phyloP scores from a whole-genome alignment of 352 stramenopile genomes.

The Phytophthora cryptogea region DNA sequence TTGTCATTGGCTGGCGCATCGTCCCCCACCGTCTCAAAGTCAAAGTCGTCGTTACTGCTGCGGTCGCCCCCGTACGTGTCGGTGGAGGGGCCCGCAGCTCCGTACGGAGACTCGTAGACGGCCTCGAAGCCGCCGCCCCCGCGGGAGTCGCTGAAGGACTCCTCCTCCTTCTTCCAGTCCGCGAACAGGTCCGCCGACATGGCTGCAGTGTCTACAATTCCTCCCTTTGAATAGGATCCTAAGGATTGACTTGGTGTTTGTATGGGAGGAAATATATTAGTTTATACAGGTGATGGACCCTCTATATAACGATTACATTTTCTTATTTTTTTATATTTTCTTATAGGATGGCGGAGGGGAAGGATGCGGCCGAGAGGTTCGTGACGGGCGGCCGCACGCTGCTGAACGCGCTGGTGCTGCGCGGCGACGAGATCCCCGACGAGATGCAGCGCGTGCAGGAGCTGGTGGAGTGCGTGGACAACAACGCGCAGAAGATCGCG shows the following conservation, averaged over 20 bases:
- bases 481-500: constrained; percentile 76
- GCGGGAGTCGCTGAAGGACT: constrained; percentile 32
- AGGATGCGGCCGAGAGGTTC: constrained; percentile 18
- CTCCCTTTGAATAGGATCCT: constrained; percentile 7
- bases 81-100: constrained; percentile 18
- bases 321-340: no score
- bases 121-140: constrained; percentile 23
- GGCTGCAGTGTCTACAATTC: no score
- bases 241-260: constrained; percentile 7
- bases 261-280: constrained; percentile 1
- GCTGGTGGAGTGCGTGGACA: constrained; percentile 65
- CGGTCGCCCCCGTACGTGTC: constrained; percentile 39
- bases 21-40: constrained; percentile 72
- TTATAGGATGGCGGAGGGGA: not conserved
- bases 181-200: constrained; percentile 91
- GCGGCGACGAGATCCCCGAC: constrained; percentile 32
- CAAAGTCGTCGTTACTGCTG: constrained; percentile 73
- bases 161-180: constrained; percentile 88
- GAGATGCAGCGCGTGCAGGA: constrained; percentile 67
- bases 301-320: no score
- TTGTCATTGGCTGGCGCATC: constrained; percentile 43
- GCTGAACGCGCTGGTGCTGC: constrained; percentile 39
- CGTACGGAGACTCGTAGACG: constrained; percentile 48
- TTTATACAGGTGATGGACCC: no score
- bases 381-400: constrained; percentile 40